A percentile compares a stretch with the other conserved stretches of the same genome.
phyloP scores from a whole-genome alignment of 148 eudicot genomes.

The Rhododendron kiyosumense region DNA sequence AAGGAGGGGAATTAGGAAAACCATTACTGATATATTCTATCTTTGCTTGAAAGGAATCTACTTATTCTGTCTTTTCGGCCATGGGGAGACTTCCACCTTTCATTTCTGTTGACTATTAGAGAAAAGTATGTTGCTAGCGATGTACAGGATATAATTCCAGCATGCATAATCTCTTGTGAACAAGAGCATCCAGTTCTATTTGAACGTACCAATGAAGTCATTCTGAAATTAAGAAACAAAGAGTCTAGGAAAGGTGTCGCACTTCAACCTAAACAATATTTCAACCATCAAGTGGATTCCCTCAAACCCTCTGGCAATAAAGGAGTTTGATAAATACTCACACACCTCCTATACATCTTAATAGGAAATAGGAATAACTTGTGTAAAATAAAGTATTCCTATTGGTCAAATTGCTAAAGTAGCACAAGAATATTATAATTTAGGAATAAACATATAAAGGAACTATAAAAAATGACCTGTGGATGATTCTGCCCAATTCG shows the following conservation, averaged over 20 bases:
- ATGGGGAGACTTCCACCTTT: background rate
- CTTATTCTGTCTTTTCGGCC: background rate
- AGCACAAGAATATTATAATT: background rate
- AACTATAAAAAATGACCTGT: constrained; percentile 51
- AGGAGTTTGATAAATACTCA: background rate
- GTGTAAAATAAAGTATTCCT: background rate
- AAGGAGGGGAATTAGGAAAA: background rate
- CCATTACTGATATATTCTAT: background rate
- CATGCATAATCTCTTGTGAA: background rate
- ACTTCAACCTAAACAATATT: background rate
- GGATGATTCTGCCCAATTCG: constrained; percentile 96
- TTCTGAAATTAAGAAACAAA: background rate
- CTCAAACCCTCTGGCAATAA: background rate
- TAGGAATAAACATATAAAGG: background rate
- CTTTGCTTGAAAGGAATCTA: background rate
- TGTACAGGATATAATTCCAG: background rate
- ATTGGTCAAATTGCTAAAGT: background rate
- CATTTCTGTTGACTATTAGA: background rate
- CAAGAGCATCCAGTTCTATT: background rate
- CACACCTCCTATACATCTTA: background rate
- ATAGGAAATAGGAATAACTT: background rate
- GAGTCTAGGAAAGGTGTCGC: background rate
- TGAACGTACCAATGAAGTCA: background rate
- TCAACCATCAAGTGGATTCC: background rate
- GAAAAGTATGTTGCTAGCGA: background rate